These are phyloP conservation scores for Mortierella alpina DNA, from an alignment of 192 early-diverging fungal species.

Conservation along the genomic window DNA sequence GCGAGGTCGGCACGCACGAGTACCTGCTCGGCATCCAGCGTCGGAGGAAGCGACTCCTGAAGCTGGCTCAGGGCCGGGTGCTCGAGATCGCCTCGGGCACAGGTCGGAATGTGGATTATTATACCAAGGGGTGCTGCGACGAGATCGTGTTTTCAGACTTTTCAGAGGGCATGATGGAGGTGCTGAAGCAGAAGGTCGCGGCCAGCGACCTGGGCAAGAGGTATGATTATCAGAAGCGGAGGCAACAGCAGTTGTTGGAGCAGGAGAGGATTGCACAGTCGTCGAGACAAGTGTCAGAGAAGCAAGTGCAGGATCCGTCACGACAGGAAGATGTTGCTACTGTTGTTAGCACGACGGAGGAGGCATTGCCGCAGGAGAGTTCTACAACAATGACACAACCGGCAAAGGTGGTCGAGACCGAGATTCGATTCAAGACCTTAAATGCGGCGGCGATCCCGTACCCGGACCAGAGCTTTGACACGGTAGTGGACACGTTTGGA, in stretches of 20 bases:
- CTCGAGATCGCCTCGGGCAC: constrained; percentile 50
- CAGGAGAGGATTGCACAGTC: constrained; percentile 30
- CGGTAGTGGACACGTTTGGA: constrained; percentile 47
- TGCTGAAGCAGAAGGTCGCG: constrained; percentile 33
- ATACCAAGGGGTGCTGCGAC: constrained; percentile 34
- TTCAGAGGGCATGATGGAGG: constrained; percentile 51
- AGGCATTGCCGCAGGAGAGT: not conserved
- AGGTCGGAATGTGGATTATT: constrained; percentile 47
- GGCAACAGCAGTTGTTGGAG: constrained; percentile 39
- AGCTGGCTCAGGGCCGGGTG: constrained; percentile 30
- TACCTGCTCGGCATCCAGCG: constrained; percentile 47
- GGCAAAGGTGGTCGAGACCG: constrained; percentile 26
- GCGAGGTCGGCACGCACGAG: constrained; percentile 37
- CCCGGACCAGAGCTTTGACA: constrained; percentile 45
- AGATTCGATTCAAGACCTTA: constrained; percentile 38
- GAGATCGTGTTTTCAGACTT: constrained; percentile 54
- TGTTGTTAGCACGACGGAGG: not conserved
- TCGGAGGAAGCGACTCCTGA: constrained; percentile 39
- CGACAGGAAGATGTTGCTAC: not conserved
- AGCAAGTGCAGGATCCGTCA: not conserved
- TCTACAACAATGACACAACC: not conserved
- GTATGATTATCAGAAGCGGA: constrained; percentile 45
- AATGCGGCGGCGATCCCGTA: constrained; percentile 50
- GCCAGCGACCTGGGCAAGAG: constrained; percentile 41
- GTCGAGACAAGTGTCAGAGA: not conserved